These are phyloP conservation scores for Croton setiger DNA, from an alignment of 441 rosid genomes.

Conservation along the genomic window DNA sequence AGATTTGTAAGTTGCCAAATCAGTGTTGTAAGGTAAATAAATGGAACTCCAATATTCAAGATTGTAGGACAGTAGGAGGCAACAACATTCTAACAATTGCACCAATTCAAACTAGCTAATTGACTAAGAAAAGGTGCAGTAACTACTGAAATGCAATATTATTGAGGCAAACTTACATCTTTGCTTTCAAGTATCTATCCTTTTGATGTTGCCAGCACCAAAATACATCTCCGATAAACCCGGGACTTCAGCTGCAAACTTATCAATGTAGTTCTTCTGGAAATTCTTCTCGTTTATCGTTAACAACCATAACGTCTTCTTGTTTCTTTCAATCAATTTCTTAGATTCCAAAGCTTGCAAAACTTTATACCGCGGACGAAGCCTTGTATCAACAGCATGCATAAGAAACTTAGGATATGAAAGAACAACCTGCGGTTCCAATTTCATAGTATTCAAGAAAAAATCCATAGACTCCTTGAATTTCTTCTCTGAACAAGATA, in stretches of 20 bases:
- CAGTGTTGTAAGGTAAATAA: too few relatives aligned
- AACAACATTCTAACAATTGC: too few relatives aligned
- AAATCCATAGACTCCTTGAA: conserved; percentile 21
- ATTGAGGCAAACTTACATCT: background rate
- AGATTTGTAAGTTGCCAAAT: too few relatives aligned
- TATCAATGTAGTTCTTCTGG: background rate
- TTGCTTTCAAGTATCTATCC: background rate
- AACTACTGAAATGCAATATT: too few relatives aligned
- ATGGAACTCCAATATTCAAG: too few relatives aligned
- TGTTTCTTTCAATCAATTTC: conserved; percentile 15
- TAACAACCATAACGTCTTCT: background rate
- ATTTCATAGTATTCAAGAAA: conserved; percentile 18
- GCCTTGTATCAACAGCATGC: conserved; percentile 22
- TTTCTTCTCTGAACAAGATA: conserved; percentile 25
- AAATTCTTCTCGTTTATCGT: background rate
- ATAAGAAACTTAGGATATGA: conserved; percentile 17
- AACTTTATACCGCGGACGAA: conserved; percentile 29
- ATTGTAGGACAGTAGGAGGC: too few relatives aligned
- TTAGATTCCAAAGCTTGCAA: conserved; percentile 24
- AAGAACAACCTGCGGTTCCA: conserved; percentile 12
- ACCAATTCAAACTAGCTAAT: too few relatives aligned
- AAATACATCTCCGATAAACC: conserved; percentile 17
- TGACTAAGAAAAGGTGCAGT: too few relatives aligned
- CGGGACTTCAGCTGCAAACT: conserved; percentile 1
- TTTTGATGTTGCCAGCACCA: background rate